Evolutionary conservation across 805 yeast species (phyloP), one percentile per base, ranked within the genome.

Genomic region (Zygosaccharomyces bailii): DNA sequence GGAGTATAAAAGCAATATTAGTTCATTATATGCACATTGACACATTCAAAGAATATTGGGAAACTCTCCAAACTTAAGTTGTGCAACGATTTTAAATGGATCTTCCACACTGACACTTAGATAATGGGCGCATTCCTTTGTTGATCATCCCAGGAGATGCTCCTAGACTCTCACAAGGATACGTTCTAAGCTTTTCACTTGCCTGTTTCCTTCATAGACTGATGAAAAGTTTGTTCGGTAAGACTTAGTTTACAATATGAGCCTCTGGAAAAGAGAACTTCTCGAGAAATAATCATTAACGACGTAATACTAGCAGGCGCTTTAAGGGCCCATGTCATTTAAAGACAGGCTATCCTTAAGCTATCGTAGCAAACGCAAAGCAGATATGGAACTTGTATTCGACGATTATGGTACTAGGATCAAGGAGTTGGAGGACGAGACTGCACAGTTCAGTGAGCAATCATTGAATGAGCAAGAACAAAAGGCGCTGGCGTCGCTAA

Each of bases 11-110:
- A 44, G 32, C 21, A 24, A 20, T 16, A 17, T 31, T 31, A 36
- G n/a, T 17, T 45, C 21, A 17, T 31, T 48, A 56, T 63, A 52
- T 54, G 66, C 68, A 61, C 63, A 63, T 49, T 53, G 68, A 63
- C 68, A 63, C 68, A 63, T 63, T 58, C 57, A 51, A 42, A 53
- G 56, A 53, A 51, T 52, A 55, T 50, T 36, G 45, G 34, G 36
- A 43, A 43, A 57, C 51, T 46, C 56, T 52, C 55, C 55, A 54
- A 61, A 61, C 63, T 61, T 61, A 61, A 61, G 66, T 60, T 57
- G 61, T 59, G 66, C 66, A 54, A 21, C 8, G 18, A 31, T 1
- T 39, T 8, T 9, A 40, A 20, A 31, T 18, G 21, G 17, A 25
- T n/a, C 44, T 41, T 34, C 27, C 27, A 6, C 14, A 18, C 27